phyloP scores from a whole-genome alignment of 371 early-diverging fungal genomes.

The Syncephalastrum monosporum region DNA sequence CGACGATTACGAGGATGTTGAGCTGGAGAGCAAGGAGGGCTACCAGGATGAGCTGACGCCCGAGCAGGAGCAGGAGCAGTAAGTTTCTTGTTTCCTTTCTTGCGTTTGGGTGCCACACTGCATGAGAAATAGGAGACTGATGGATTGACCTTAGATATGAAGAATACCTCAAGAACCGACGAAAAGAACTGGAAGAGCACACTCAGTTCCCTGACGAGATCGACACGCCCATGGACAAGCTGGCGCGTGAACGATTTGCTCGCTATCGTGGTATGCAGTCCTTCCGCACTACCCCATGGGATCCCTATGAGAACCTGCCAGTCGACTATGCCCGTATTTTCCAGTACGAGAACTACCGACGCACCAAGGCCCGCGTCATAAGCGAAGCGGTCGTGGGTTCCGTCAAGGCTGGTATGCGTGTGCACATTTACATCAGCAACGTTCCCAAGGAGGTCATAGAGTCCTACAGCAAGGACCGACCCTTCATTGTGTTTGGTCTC shows the following conservation, averaged over 20 bases:
- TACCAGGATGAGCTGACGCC: conserved; percentile 43
- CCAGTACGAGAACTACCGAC: conserved; percentile 85
- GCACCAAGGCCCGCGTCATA: conserved; percentile 74
- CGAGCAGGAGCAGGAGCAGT: conserved; percentile 51
- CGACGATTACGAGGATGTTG: conserved; percentile 81
- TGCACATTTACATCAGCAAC: conserved; percentile 66
- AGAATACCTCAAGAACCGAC: conserved; percentile 70
- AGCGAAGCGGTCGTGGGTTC: conserved; percentile 56
- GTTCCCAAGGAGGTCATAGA: conserved; percentile 57
- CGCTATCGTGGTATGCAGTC: conserved; percentile 93
- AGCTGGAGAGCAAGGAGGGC: conserved; percentile 51
- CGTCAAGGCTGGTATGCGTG: conserved; percentile 60
- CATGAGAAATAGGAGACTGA: background rate
- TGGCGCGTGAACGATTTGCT: conserved; percentile 85
- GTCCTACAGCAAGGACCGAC: conserved; percentile 37
- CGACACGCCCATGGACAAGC: conserved; percentile 84
- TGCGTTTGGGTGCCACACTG: background rate
- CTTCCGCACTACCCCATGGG: conserved; percentile 95
- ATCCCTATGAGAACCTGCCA: conserved; percentile 96
- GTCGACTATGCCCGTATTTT: conserved; percentile 93
- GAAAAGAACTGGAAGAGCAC: conserved; percentile 69
- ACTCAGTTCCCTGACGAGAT: conserved; percentile 95
- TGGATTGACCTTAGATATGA: conserved; percentile 39
- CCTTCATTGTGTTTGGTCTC: conserved; percentile 80
- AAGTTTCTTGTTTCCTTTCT: conserved; percentile 12